Evolutionary conservation across 495 filamentous ascomycete genomes (phyloP), one percentile per base, ranked within the genome.

Genomic region (Rusavskia elegans): DNA sequence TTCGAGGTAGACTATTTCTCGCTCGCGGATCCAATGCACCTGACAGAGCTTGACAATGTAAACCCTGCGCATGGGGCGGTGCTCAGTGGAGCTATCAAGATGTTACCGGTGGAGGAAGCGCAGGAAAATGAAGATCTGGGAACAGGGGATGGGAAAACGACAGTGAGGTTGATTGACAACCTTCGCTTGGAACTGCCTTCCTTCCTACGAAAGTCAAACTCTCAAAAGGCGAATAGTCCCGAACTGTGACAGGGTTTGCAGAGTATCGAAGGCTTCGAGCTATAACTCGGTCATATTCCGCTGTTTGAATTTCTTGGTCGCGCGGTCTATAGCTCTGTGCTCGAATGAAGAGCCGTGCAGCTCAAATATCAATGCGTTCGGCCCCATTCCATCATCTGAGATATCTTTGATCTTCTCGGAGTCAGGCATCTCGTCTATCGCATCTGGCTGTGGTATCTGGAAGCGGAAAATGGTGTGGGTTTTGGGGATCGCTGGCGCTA

Each of bases 161-260:
- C 86, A 7, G 92, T 98, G 19, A 75, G 92, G 51, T 66, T 98
- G 63, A 96, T 98, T 63, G 92, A 98, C 63, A 98, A 98, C 59
- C 80, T 97, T 59, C 83, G 93, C 50, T 65, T 92, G 32, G 68
- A 75, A 57, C 76, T 35, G 13, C 32, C 32, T 14, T 35, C 32
- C 8, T 35, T 35, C 32, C 32, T 11, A 7, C 32, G 32, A 35
- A 8, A 35, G 32, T 35, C 32, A 7, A 8, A 35, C 13, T 14
- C 32, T 35, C 32, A 11, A 14, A 35, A 35, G 32, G 6, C 32
- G 13, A 14, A 2, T 11, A 35, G 1, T 13, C 32, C 32, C 1
- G 32, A 35, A 11, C 13, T 35, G 13, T 35, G 32, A 35, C 2
- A 3, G 32, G 13, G 8, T 13, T 10, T 35, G 6, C 9, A 35